phyloP scores from a whole-genome alignment of 2,329 filamentous ascomycete genomes.

The Aspergillus texensis region DNA sequence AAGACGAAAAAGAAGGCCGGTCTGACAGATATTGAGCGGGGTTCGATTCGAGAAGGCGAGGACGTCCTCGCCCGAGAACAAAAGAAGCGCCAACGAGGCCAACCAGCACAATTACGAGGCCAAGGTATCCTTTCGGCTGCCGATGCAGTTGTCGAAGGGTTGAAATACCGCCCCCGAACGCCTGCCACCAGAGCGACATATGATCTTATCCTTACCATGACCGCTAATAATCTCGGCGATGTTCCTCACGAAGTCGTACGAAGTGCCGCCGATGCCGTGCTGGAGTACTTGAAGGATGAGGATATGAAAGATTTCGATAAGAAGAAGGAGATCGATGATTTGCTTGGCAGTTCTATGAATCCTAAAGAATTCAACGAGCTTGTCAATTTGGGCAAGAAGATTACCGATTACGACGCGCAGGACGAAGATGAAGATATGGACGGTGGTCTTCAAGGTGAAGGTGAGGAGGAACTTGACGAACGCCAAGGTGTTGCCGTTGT shows the following conservation, averaged over 20 bases:
- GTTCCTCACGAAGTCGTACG: constrained; percentile 88
- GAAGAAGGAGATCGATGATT: constrained; percentile 95
- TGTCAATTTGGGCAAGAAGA: constrained; percentile 96
- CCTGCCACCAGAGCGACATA: constrained; percentile 90
- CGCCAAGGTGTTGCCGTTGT: constrained; percentile 96
- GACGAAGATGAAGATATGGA: constrained; percentile 91
- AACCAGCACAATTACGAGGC: constrained; percentile 69
- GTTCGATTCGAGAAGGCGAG: constrained; percentile 75
- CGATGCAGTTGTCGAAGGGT: constrained; percentile 85
- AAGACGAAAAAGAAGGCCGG: constrained; percentile 76
- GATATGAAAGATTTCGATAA: constrained; percentile 96
- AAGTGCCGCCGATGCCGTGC: constrained; percentile 87
- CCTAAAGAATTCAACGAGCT: constrained; percentile 96
- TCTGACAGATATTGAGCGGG: constrained; percentile 71
- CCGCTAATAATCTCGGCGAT: constrained; percentile 85
- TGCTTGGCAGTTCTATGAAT: constrained; percentile 78
- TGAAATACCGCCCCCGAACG: constrained; percentile 89
- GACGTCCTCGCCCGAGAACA: constrained; percentile 83
- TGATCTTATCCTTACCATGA: constrained; percentile 89
- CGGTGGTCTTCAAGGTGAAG: constrained; percentile 66
- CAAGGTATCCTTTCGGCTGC: constrained; percentile 80
- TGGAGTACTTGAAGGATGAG: constrained; percentile 93
- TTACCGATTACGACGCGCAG: constrained; percentile 96
- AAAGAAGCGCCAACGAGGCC: constrained; percentile 78
- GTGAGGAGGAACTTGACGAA: constrained; percentile 80